Evolutionary conservation across 2,329 filamentous ascomycete genomes (phyloP).

Genomic region (Claviceps pazoutovae): DNA sequence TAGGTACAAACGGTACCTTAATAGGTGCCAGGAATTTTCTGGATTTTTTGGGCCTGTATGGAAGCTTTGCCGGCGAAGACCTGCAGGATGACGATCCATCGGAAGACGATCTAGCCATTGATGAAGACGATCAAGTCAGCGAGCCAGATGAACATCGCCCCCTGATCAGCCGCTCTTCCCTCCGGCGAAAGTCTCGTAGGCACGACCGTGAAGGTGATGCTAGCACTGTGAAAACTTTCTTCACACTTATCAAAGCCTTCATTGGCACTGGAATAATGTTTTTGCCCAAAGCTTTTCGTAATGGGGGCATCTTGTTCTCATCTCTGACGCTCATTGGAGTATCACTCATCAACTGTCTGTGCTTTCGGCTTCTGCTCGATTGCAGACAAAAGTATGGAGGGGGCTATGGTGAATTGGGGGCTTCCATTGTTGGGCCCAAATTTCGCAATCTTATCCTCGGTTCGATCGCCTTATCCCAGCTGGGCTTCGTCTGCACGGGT

Average conservation of each 20-base stretch:
- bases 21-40: conserved; percentile 58
- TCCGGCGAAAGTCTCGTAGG: conserved; percentile 37
- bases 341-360: conserved; percentile 51
- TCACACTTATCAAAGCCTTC: conserved; percentile 66
- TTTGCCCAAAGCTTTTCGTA: conserved; percentile 64
- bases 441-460: conserved; percentile 53
- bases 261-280: conserved; percentile 75
- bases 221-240: conserved; percentile 58
- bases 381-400: conserved; percentile 51
- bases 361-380: conserved; percentile 57
- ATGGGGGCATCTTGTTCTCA: conserved; percentile 64
- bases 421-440: conserved; percentile 46
- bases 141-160: conserved; percentile 41
- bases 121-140: conserved; percentile 23
- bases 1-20: conserved; percentile 19
- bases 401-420: conserved; percentile 62
- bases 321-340: conserved; percentile 52
- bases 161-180: conserved; percentile 24
- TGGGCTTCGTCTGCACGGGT: conserved; percentile 66
- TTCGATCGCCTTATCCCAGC: conserved; percentile 60
- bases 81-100: conserved; percentile 32
- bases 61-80: conserved; percentile 64
- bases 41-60: conserved; percentile 63
- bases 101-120: conserved; percentile 43
- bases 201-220: conserved; percentile 42